A percentile compares a stretch with the other conserved stretches of the same genome.
These are phyloP conservation scores for Barnettozyma sp. DNA, from an alignment of 805 yeast genomes.

Conservation along the genomic window DNA sequence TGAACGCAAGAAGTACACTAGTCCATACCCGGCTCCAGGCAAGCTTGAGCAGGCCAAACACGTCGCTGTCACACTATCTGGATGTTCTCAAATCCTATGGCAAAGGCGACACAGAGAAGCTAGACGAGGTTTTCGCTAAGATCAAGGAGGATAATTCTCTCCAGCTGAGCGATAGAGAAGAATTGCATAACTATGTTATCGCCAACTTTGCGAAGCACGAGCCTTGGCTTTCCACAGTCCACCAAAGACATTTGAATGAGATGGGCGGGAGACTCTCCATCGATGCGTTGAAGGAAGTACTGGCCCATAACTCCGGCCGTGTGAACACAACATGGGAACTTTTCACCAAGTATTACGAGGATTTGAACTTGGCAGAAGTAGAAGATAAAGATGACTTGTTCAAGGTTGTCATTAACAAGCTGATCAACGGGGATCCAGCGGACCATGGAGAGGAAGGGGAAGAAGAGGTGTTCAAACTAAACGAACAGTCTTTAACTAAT, in stretches of 20 bases:
- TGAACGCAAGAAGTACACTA: too few relatives aligned
- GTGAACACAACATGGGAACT: slow-evolving; percentile 45
- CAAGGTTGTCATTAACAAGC: slow-evolving; percentile 27
- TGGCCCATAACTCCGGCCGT: slow-evolving; percentile 46
- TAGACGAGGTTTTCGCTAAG: slow-evolving; percentile 7
- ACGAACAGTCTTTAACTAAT: slow-evolving; percentile 2
- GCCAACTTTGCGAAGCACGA: slow-evolving; percentile 24
- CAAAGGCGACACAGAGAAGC: neutral
- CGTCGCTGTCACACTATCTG: slow-evolving; percentile 1
- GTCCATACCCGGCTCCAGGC: too few relatives aligned
- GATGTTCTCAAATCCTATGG: slow-evolving; percentile 1
- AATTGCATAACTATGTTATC: slow-evolving; percentile 18
- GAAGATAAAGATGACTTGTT: slow-evolving; percentile 23
- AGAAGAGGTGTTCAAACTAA: slow-evolving; percentile 9
- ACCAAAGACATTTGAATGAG: slow-evolving; percentile 23
- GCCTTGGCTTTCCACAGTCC: slow-evolving; percentile 27
- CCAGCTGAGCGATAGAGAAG: slow-evolving; percentile 3
- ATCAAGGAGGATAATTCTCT: slow-evolving; percentile 3
- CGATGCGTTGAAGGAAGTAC: slow-evolving; percentile 27
- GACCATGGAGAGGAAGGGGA: slow-evolving; percentile 11
- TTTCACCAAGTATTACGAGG: slow-evolving; percentile 26
- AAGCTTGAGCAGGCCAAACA: too few relatives aligned
- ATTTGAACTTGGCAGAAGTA: slow-evolving; percentile 4
- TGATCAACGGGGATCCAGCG: slow-evolving; percentile 7
- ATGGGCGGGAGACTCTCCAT: slow-evolving; percentile 19